Evolutionary conservation across 2,329 filamentous ascomycete genomes (phyloP).

Genomic region (Alternaria incomplexa): DNA sequence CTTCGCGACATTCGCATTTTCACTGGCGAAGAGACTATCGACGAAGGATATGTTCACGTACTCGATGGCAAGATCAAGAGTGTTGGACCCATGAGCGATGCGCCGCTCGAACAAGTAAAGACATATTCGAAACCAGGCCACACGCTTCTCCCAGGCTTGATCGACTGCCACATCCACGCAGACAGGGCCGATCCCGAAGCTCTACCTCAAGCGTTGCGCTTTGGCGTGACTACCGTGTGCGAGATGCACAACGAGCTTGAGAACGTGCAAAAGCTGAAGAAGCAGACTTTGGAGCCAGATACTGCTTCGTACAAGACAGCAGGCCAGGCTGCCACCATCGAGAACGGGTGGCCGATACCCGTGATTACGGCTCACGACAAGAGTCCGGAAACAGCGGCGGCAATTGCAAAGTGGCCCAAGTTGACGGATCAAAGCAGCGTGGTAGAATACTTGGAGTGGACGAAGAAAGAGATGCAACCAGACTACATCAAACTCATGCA

Average conservation of each 20-base stretch:
- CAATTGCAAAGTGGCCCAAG: conserved; percentile 57
- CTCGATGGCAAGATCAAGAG: conserved; percentile 51
- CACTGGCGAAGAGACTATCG: conserved; percentile 52
- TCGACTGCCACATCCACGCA: conserved; percentile 59
- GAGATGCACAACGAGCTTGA: conserved; percentile 55
- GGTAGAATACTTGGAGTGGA: conserved; percentile 50
- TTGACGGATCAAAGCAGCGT: conserved; percentile 52
- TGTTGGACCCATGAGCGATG: conserved; percentile 28
- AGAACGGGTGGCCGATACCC: conserved; percentile 59
- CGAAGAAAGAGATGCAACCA: conserved; percentile 48
- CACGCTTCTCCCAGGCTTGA: conserved; percentile 58
- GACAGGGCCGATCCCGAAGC: conserved; percentile 49
- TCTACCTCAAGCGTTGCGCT: conserved; percentile 54
- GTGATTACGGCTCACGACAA: conserved; percentile 51
- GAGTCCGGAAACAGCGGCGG: conserved; percentile 43
- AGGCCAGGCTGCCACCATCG: conserved; percentile 57
- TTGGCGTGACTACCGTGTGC: conserved; percentile 60
- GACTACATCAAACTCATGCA: conserved; percentile 62
- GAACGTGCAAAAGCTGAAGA: conserved; percentile 37
- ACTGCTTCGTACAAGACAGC: conserved; percentile 59
- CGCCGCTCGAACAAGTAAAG: conserved; percentile 18
- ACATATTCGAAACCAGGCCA: conserved; percentile 54
- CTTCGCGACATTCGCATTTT: conserved; percentile 55
- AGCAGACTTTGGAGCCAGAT: conserved; percentile 36
- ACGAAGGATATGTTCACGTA: conserved; percentile 51